Evolutionary conservation across 2,329 filamentous ascomycete genomes (phyloP), one percentile per base, ranked within the genome.

Genomic region (Apiospora sp.): DNA sequence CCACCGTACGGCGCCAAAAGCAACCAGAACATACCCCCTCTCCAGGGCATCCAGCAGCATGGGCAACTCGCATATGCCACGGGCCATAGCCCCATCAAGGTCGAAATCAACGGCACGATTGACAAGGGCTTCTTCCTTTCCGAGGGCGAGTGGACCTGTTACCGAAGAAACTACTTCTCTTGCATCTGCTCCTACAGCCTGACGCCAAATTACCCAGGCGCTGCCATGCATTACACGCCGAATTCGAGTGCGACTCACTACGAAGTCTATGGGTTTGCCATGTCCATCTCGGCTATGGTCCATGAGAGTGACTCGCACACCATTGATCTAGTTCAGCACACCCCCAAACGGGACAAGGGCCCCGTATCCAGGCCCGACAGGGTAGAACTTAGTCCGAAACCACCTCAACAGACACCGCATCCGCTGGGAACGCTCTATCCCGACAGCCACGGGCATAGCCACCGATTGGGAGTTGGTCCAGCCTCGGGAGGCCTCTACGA

Each of bases 91-190:
- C 84, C 86, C 0, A 87, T 96, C 75, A 92, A 91, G 75, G 88
- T 93, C 27, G 92, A 93, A 19, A 93, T 98, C 75, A 87, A 92
- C 43, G 94, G 93, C 48, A 92, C 91, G 77, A 94, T 97, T 73
- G 94, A 97, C 81, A 97, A 97, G 78, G 95, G 95, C 0, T 97
- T 97, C 83, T 97, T 98, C 80, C 85, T 91, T 48, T 89, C 88
- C 4, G 95, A 97, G 71, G 87, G 89, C 24, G 94, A 95, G 77
- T 98, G 94, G 94, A 98, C 95, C 0, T 97, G 95, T 83, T 98
- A 98, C 80, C 89, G 95, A 46, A 89, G 95, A 61, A 98, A 98
- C 81, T 98, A 98, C 83, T 96, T 98, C 80, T 92, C 93, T 0
- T 94, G 96, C 71, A 90, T 92, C 70, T 96, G 94, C 81, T 94